Evolutionary conservation across 495 filamentous ascomycete species (phyloP).

Genomic region (Opeltia flavorubescens): DNA sequence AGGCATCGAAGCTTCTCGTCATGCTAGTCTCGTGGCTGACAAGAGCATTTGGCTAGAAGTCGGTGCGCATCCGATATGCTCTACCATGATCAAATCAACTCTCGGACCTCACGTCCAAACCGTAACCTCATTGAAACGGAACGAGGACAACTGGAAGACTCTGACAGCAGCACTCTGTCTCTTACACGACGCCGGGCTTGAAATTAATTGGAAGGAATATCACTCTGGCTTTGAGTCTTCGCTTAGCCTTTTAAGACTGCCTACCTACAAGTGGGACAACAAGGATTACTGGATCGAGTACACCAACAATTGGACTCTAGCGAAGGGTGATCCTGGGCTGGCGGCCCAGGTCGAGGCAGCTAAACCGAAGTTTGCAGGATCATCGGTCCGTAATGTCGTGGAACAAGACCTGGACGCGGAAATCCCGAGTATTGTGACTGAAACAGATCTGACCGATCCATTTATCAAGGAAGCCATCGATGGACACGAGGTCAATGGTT

Average conservation of each 20-base stretch:
- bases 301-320: slow-evolving; percentile 39
- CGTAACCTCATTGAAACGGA: slow-evolving; percentile 42
- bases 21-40: slow-evolving; percentile 24
- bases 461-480: slow-evolving; percentile 45
- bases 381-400: slow-evolving; percentile 35
- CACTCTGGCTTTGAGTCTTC: slow-evolving; percentile 53
- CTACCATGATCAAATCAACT: slow-evolving; percentile 53
- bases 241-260: slow-evolving; percentile 51
- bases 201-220: slow-evolving; percentile 65
- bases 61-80: slow-evolving; percentile 49
- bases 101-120: slow-evolving; percentile 42
- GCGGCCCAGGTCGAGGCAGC: too few relatives aligned
- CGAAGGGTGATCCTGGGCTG: slow-evolving; percentile 33
- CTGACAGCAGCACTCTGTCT: slow-evolving; percentile 43
- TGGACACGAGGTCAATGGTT: slow-evolving; percentile 63
- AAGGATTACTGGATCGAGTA: slow-evolving; percentile 81
- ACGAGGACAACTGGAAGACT: slow-evolving; percentile 48
- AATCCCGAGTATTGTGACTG: slow-evolving; percentile 41
- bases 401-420: slow-evolving; percentile 40
- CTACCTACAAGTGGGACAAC: slow-evolving; percentile 61
- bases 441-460: slow-evolving; percentile 51
- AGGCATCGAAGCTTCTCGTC: slow-evolving; percentile 13
- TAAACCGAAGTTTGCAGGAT: too few relatives aligned
- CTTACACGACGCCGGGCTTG: slow-evolving; percentile 50
- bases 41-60: slow-evolving; percentile 32